Evolutionary conservation across 371 early-diverging fungal species (phyloP), one percentile per base, ranked within the genome.

Genomic region (Actinomucor elegans): DNA sequence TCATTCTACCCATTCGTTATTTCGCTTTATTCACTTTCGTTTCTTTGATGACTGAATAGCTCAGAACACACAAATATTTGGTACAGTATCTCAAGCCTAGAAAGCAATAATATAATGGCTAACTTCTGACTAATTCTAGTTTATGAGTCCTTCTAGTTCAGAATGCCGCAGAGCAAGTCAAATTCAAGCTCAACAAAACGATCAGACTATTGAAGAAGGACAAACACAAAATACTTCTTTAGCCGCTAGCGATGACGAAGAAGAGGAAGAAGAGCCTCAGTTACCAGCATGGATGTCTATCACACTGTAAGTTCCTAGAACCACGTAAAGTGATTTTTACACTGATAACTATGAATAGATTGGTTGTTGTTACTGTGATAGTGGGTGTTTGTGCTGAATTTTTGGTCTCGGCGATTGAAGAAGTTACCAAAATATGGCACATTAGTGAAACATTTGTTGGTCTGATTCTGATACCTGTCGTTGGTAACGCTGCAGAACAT

Each of bases 401-500:
- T 59, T 69, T 94, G 15, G 94, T 94, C 2, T 81, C 70, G 26
- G 84, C 89, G 3, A 90, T 96, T 53, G 89, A 91, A 32, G 90
- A 86, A 12, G 69, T 89, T 14, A 76, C 85, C 0, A 52, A 77
- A 26, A 56, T 75, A 37, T 85, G 83, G 79, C 73, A 77, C 21
- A 75, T 92, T 28, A 81, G 77, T 48, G 71, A 88, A 20, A 85
- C 88, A 4, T 96, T 96, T 70, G 86, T 96, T 11, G 94, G 93
- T 27, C 69, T 96, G 20, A 84, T 96, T 48, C 59, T 96, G 20
- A 65, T 96, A 9, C 93, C 94, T 0, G 89, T 95, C 37, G 92
- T 93, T 2, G 90, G 93, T 48, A 86, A 88, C 49, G 89, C 90
- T 8, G 91, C 89, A 18, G 90, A 89, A 59, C 93, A 95, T 63